Evolutionary conservation across 345 rosid species (phyloP), one percentile per base, ranked within the genome.

Genomic region (Ricinus communis): DNA sequence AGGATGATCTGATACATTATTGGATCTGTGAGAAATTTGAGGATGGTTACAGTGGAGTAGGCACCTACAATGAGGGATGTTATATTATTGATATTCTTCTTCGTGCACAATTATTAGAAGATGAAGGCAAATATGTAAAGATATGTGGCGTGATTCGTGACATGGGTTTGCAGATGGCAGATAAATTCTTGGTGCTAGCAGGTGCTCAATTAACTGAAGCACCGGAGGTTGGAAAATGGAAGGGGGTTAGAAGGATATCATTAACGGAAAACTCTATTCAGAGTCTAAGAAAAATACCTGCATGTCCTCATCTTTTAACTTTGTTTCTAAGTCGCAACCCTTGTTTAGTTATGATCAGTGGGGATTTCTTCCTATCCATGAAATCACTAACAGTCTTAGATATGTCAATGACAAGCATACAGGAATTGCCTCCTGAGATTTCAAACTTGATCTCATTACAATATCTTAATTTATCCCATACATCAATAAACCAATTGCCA

Each of bases 131-230:
- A 0, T 0, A 2, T 24, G 74, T 85, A 0, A 77, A 77, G 50
- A 75, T 85, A 81, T 85, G 76, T 72, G 80, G 74, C 54, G 71
- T 83, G n/a, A 60, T 83, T 1, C 77, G 83, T 0, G 80, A 78
- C 30, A 71, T 80, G 85, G 74, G 80, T 22, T 40, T 86, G 27
- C 78, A 81, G 90, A 58, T 83, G 47, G 77, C 73, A 5, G 53
- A 76, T 18, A 46, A 77, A 4, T 53, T 49, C 33, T 41, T 62
- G 2, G 79, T 76, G 1, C n/a, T 18, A 22, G 71, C 65, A 0
- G 58, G 71, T 19, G 61, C 7, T 38, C 28, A 36, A 18, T 61
- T 77, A 27, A 53, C 5, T 14, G 12, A 68, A 21, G 49, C 60
- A 1, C 85, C 81, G 0, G 18, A 53, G 3, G 25, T 31, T 52